Evolutionary conservation across 2,329 filamentous ascomycete genomes (phyloP), one percentile per base, ranked within the genome.

Genomic region (Pezicula radicicola): DNA sequence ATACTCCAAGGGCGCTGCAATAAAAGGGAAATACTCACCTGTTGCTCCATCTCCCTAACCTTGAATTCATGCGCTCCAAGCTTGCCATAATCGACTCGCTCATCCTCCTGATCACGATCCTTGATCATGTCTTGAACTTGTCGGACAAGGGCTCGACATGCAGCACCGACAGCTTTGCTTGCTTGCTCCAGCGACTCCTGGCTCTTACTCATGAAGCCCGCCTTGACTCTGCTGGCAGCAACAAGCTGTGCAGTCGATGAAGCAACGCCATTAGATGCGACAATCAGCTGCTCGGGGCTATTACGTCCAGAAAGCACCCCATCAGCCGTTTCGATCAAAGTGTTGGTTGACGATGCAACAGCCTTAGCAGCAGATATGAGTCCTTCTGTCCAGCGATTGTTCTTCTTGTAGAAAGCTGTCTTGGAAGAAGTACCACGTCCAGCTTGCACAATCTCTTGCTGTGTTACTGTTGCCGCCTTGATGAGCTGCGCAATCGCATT

Each of bases 341-440:
- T 94, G 74, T 97, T 97, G 10, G 94, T 99, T 15, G 91, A 95
- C 2, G 82, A 81, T 3, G 94, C 94, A 16, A 99, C 94, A 1
- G 94, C 94, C 75, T 99, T 99, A 58, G 94, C 93, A 1, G 94
- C 94, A 36, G 91, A 96, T 67, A 99, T 97, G 55, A 99, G 84
- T 45, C 94, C 94, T 67, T 99, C 94, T 0, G 94, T 99, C 94
- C 94, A 99, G 48, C 94, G 84, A 74, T 97, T 99, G 81, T 99
- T 97, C 78, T 97, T 97, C 81, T 97, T 97, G 85, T 99, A 99
- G 72, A 99, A 99, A 21, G 92, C 91, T 2, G 92, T 95, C 52
- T 87, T 83, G 42, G 91, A 95, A 48, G 89, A 90, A 25, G 87
- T 88, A 35, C 94, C 94, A 18, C 89, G 87, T 7, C 94, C 94